Evolutionary conservation across 2,329 filamentous ascomycete genomes (phyloP).

Genomic region (Cytospora paraplurivora): DNA sequence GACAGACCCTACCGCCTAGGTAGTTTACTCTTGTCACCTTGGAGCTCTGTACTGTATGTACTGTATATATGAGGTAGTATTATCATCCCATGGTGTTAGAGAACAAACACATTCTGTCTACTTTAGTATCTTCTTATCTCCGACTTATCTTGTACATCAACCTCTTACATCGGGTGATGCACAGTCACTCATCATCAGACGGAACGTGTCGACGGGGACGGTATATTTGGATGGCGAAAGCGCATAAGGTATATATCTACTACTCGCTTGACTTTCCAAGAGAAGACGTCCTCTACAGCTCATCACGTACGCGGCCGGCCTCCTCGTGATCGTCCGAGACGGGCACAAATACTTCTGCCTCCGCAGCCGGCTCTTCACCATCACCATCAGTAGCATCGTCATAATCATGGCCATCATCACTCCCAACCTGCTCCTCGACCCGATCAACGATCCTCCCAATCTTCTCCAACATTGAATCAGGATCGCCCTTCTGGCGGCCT

Average conservation of each 20-base stretch:
- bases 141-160: background rate
- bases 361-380: constrained; percentile 19
- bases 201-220: background rate
- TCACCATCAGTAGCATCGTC: constrained; percentile 10
- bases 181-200: background rate
- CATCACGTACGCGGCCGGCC: constrained; percentile 40
- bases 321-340: constrained; percentile 35
- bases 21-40: no score
- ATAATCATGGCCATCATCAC: background rate
- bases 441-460: constrained; percentile 57
- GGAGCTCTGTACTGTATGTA: background rate
- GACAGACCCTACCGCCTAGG: background rate
- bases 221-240: background rate
- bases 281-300: constrained; percentile 38
- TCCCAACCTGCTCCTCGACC: constrained; percentile 26
- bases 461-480: constrained; percentile 51
- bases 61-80: background rate
- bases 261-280: background rate
- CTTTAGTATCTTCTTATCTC: background rate
- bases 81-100: no score
- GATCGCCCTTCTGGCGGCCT: constrained; percentile 33
- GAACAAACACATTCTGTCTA: no score
- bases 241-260: background rate
- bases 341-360: constrained; percentile 13
- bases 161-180: background rate